These are phyloP conservation scores for Cystofilobasidium bisporidii DNA, from an alignment of 768 basidiomycete genomes.

Conservation along the genomic window DNA sequence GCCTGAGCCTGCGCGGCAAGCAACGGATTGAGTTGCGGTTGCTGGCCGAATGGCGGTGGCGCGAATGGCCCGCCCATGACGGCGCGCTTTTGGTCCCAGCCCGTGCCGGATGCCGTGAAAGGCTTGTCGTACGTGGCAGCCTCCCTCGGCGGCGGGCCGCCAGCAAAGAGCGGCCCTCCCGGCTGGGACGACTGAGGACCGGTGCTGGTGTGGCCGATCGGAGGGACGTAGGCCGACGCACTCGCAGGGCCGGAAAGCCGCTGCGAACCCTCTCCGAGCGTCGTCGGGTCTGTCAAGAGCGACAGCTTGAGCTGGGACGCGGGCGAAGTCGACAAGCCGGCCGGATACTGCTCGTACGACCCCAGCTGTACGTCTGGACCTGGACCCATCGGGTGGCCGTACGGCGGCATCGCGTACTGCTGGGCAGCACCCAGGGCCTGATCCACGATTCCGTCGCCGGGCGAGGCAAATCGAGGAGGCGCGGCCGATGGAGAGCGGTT, in stretches of 20 bases:
- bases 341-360: neutral
- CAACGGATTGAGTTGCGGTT: neutral
- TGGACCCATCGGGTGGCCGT: too few species aligned
- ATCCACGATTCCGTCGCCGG: neutral
- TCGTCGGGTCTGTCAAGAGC: conserved; percentile 53
- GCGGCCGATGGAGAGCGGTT: neutral
- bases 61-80: conserved; percentile 39
- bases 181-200: neutral
- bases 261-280: conserved; percentile 7
- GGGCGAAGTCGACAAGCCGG: too few species aligned
- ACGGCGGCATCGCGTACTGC: neutral
- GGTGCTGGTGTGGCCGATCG: conserved; percentile 41
- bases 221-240: conserved; percentile 46
- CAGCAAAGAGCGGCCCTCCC: conserved; percentile 37
- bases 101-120: conserved; percentile 36
- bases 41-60: conserved; percentile 1
- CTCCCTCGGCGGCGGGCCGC: neutral
- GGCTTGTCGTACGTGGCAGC: conserved; percentile 27
- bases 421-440: neutral
- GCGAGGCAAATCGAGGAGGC: conserved; percentile 13
- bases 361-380: neutral
- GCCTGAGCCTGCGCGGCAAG: neutral
- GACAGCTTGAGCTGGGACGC: conserved; percentile 44
- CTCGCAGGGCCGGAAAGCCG: conserved; percentile 48
- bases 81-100: conserved; percentile 63